Evolutionary conservation across 495 filamentous ascomycete genomes (phyloP).

Genomic region (Hypoxylon fragiforme): DNA sequence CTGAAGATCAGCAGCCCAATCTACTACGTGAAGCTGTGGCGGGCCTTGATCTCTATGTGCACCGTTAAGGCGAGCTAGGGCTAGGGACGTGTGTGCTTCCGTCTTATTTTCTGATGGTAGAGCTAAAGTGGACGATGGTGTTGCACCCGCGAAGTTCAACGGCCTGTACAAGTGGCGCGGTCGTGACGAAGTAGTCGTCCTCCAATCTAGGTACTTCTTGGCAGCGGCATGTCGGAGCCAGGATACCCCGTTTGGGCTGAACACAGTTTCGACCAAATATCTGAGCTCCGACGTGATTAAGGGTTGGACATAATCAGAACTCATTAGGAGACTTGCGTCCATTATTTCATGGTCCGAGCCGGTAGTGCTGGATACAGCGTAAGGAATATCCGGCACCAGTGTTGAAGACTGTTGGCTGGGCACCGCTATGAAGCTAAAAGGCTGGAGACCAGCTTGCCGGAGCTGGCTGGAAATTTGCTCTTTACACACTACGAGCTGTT

Average conservation of each 20-base stretch:
- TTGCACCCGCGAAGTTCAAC: constrained; percentile 13
- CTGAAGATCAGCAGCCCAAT: constrained; percentile 91
- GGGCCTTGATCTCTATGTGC: constrained; percentile 71
- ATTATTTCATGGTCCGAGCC: constrained; percentile 82
- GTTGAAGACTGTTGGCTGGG: constrained; percentile 4
- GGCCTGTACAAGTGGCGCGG: constrained; percentile 37
- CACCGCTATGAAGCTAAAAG: constrained; percentile 65
- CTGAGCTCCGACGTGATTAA: constrained; percentile 76
- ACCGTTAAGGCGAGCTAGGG: constrained; percentile 71
- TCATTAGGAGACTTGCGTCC: constrained; percentile 96
- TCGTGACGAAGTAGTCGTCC: constrained; percentile 36
- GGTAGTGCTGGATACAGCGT: constrained; percentile 78
- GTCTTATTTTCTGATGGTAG: background rate
- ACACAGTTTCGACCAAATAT: constrained; percentile 70
- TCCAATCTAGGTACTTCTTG: constrained; percentile 80
- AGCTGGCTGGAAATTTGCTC: constrained; percentile 62
- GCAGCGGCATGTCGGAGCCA: constrained; percentile 86
- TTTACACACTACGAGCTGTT: constrained; percentile 66
- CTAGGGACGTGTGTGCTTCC: constrained; percentile 53
- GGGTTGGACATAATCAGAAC: constrained; percentile 86
- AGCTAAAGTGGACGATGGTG: constrained; percentile 2
- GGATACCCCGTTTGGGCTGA: constrained; percentile 78
- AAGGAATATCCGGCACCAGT: constrained; percentile 55
- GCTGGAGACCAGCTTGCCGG: constrained; percentile 60
- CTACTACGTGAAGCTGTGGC: constrained; percentile 79